Evolutionary conservation across 768 basidiomycete species (phyloP).

Genomic region (Tylopilus sp.): DNA sequence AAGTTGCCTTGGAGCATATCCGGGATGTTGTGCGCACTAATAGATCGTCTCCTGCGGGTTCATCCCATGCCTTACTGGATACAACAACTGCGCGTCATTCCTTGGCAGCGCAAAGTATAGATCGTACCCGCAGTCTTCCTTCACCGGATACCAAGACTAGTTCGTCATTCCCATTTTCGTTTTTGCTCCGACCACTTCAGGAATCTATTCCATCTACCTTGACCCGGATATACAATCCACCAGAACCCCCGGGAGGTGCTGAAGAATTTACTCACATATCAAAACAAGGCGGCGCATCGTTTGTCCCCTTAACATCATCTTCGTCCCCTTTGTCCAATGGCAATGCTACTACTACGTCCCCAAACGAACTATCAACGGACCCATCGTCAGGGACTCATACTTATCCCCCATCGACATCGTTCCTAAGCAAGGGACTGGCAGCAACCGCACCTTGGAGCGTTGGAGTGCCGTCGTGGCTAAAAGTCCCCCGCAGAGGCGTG

Average conservation of each 20-base stretch:
- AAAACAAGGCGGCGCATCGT: conserved; percentile 50
- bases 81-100: conserved; percentile 49
- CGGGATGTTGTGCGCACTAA: conserved; percentile 67
- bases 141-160: conserved; percentile 29
- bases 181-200: conserved; percentile 65
- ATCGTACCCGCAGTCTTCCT: conserved; percentile 42
- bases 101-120: conserved; percentile 26
- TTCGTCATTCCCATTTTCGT: conserved; percentile 61
- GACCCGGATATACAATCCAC: conserved; percentile 28
- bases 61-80: conserved; percentile 44
- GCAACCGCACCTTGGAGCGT: conserved; percentile 49
- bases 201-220: conserved; percentile 45
- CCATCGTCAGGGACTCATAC: conserved; percentile 53
- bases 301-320: conserved; percentile 57
- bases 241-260: conserved; percentile 35
- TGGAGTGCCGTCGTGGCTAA: conserved; percentile 72
- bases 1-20: conserved; percentile 75
- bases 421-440: conserved; percentile 43
- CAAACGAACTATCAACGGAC: conserved; percentile 21
- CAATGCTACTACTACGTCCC: conserved; percentile 5
- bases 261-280: conserved; percentile 76
- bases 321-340: conserved; percentile 22
- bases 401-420: conserved; percentile 66
- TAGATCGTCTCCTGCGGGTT: conserved; percentile 32
- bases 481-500: conserved; percentile 39